Conservation (phyloP, 2,329 filamentous ascomycete genomes). For the Epichloe elymi region DNA sequence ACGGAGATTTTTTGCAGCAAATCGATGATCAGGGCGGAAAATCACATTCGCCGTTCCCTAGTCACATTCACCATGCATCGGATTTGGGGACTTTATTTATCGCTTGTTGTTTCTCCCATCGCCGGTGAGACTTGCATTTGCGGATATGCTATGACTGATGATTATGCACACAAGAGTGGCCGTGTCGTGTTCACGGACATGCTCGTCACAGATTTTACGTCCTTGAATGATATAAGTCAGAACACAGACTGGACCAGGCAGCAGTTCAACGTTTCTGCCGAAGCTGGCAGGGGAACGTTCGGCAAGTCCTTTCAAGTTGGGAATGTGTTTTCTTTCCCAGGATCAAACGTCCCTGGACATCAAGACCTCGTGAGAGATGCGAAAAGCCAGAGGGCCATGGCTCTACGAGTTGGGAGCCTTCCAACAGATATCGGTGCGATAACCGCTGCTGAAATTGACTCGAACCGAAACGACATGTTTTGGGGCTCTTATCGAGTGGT, state of each 20-base stretch:
- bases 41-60: not conserved
- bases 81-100: constrained; percentile 2
- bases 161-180: constrained; percentile 19
- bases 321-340: constrained; percentile 44
- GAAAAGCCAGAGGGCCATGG: constrained; percentile 29
- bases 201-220: constrained; percentile 60
- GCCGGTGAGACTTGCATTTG: constrained; percentile 48
- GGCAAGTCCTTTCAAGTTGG: constrained; percentile 47
- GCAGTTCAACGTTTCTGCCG: constrained; percentile 49
- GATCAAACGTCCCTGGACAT: constrained; percentile 18
- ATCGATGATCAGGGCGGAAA: not conserved
- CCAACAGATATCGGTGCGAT: constrained; percentile 36
- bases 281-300: constrained; percentile 46
- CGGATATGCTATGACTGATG: constrained; percentile 47
- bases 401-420: constrained; percentile 41
- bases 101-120: constrained; percentile 7
- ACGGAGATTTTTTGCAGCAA: not conserved
- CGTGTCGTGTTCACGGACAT: constrained; percentile 51
- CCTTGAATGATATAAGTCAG: constrained; percentile 31
- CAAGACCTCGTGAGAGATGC: constrained; percentile 13
- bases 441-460: constrained; percentile 50
- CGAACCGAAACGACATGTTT: constrained; percentile 45
- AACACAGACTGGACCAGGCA: constrained; percentile 54
- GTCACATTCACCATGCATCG: not conserved
- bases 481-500: constrained; percentile 57